Evolutionary conservation across 2,329 filamentous ascomycete species (phyloP).

Genomic region (Cercospora nicotianae): DNA sequence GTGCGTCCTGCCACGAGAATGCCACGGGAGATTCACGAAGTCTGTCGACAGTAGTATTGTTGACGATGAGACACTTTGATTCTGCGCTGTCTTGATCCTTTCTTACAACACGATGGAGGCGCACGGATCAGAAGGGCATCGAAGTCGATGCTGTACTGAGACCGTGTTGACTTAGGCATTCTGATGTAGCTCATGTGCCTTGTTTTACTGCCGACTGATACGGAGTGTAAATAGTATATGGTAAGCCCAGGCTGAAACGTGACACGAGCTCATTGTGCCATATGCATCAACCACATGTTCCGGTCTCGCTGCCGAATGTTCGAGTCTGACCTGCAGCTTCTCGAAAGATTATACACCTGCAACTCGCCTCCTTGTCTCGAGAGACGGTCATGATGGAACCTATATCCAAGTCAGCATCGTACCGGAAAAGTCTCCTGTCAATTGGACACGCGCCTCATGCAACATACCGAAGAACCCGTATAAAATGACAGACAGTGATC

Average conservation of each 20-base stretch:
- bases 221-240: background rate
- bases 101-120: background rate
- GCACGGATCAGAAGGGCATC: background rate
- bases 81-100: background rate
- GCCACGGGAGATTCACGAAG: background rate
- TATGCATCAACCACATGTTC: background rate
- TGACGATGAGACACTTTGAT: background rate
- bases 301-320: background rate
- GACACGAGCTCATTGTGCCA: background rate
- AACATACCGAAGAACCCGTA: background rate
- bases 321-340: background rate
- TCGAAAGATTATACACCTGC: background rate
- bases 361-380: background rate
- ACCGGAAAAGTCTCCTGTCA: background rate
- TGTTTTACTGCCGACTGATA: background rate
- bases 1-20: background rate
- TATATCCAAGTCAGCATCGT: background rate
- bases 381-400: background rate
- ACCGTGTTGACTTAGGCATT: background rate
- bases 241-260: background rate
- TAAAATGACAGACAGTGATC: background rate
- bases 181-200: background rate
- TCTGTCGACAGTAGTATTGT: background rate
- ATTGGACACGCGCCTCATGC: background rate
- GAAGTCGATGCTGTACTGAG: background rate